These are phyloP conservation scores for Excoecaria agallocha DNA, from an alignment of 345 rosid genomes.

Conservation along the genomic window DNA sequence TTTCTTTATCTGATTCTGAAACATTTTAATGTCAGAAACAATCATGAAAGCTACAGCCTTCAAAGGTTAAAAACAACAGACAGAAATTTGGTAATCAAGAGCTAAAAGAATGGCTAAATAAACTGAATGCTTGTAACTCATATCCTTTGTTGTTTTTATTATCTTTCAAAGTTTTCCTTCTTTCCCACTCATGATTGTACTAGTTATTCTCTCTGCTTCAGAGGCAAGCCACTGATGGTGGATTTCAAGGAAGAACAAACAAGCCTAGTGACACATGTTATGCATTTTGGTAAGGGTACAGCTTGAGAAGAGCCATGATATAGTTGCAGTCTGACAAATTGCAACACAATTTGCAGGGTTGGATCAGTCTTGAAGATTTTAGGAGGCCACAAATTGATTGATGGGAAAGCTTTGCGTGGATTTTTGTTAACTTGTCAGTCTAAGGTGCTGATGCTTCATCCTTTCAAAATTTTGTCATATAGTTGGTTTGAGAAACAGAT, in stretches of 20 bases:
- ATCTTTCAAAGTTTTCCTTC: constrained; percentile 8
- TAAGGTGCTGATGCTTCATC: constrained; percentile 49
- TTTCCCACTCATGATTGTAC: neutral
- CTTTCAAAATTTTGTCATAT: neutral
- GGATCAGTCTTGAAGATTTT: constrained; percentile 70
- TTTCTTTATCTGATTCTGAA: constrained; percentile 17
- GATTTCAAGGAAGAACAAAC: constrained; percentile 89
- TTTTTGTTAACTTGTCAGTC: constrained; percentile 80
- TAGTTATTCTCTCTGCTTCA: constrained; percentile 25
- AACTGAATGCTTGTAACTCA: constrained; percentile 6
- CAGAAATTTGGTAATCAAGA: neutral
- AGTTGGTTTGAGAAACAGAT: neutral
- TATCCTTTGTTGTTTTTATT: neutral
- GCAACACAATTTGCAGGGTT: constrained; percentile 47
- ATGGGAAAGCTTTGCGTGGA: constrained; percentile 50
- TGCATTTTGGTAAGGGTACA: constrained; percentile 74
- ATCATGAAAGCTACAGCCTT: neutral
- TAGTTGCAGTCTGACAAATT: constrained; percentile 8
- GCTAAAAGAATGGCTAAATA: constrained; percentile 2
- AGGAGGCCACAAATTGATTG: constrained; percentile 58
- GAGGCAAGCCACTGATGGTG: constrained; percentile 89
- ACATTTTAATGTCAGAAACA: neutral
- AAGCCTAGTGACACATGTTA: constrained; percentile 92
- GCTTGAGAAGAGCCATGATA: constrained; percentile 2
- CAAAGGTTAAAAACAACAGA: neutral